Conservation (phyloP, 139 green algal genomes). For the Chlamydomonas eustigma region DNA sequence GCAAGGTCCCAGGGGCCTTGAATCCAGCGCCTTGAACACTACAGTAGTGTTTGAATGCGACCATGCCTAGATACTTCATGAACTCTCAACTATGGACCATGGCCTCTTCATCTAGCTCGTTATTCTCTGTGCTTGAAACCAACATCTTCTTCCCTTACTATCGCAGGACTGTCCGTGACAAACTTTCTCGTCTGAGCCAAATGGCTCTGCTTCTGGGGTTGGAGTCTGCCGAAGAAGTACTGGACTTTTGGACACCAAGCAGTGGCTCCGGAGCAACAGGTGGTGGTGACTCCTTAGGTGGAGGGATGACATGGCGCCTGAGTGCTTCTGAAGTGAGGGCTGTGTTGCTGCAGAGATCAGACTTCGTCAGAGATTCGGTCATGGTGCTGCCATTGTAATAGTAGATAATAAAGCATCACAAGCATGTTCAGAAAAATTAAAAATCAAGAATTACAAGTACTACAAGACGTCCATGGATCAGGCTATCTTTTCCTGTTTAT, state of each 20-base stretch:
- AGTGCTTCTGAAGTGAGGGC: constrained; percentile 63
- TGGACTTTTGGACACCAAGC: constrained; percentile 21
- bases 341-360: constrained; percentile 62
- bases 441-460: too few species aligned
- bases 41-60: too few species aligned
- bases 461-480: too few species aligned
- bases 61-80: not conserved
- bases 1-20: too few species aligned
- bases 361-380: constrained; percentile 69
- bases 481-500: too few species aligned
- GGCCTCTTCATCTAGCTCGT: too few species aligned
- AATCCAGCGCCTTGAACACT: too few species aligned
- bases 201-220: constrained; percentile 85
- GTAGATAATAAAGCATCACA: too few species aligned
- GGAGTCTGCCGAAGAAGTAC: constrained; percentile 70
- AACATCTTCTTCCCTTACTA: constrained; percentile 72
- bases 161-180: constrained; percentile 80
- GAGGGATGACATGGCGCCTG: constrained; percentile 80
- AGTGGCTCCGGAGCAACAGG: not conserved
- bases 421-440: too few species aligned
- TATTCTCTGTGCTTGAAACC: too few species aligned
- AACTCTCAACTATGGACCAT: not conserved
- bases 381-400: constrained; percentile 48
- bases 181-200: constrained; percentile 85
- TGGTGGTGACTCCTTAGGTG: constrained; percentile 37